Evolutionary conservation across 1,139 yeast genomes (phyloP).

Genomic region (Pichia kudriavzevii): DNA sequence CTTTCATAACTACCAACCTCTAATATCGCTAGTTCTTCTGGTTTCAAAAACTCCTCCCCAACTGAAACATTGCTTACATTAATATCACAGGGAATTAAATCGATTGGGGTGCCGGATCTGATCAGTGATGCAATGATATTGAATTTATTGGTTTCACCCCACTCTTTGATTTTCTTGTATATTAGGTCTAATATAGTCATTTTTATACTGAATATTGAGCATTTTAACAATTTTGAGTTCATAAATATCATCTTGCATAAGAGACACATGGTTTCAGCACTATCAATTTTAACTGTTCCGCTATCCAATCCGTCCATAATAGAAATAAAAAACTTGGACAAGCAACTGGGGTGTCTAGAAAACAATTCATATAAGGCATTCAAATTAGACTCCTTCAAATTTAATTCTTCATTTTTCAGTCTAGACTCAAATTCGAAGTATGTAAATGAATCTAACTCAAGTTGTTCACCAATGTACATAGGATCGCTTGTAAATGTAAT

Average conservation of each 20-base stretch:
- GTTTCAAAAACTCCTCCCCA: constrained; percentile 7
- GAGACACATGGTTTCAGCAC: constrained; percentile 11
- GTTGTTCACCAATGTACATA: constrained; percentile 5
- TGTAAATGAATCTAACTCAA: constrained; percentile 8
- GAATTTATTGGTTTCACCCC: constrained; percentile 15
- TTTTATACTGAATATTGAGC: constrained; percentile 10
- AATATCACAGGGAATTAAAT: not conserved
- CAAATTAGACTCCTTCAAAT: constrained; percentile 3
- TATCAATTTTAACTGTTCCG: constrained; percentile 2
- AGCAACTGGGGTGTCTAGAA: constrained; percentile 29
- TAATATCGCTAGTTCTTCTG: constrained; percentile 17
- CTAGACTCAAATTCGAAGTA: not conserved
- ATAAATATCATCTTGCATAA: constrained; percentile 18
- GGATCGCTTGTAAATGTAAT: constrained; percentile 3
- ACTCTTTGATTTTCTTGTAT: constrained; percentile 2
- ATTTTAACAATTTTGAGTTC: constrained; percentile 16
- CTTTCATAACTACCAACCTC: constrained; percentile 24
- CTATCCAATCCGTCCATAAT: constrained; percentile 29
- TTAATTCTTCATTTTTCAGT: not conserved
- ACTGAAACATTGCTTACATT: not conserved
- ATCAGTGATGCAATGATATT: constrained; percentile 8
- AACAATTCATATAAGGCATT: constrained; percentile 29
- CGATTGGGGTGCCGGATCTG: constrained; percentile 4
- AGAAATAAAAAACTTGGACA: constrained; percentile 37
- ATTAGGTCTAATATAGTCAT: constrained; percentile 7